Evolutionary conservation across 2,329 filamentous ascomycete species (phyloP), one percentile per base, ranked within the genome.

Genomic region (Westerdykella aurantiaca): DNA sequence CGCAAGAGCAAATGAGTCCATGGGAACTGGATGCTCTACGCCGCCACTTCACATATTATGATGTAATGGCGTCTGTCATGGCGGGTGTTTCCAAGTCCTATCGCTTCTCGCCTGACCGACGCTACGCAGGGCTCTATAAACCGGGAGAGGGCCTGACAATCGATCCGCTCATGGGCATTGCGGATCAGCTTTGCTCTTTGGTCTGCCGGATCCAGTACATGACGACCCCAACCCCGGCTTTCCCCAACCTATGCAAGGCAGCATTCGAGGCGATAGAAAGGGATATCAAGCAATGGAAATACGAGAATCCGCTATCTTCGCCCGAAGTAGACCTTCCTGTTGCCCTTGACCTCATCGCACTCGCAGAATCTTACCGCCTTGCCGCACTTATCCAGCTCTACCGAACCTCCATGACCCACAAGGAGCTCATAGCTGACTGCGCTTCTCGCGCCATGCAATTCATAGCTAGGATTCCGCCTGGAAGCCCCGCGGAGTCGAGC

Each of bases 31-130:
- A 65, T 31, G 63, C 60, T 14, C 47, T 67, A 6, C 60, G 60
- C 35, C 53, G 63, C 1, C 63, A 67, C 47, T 66, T 66, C 41
- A 67, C 63, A 6, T 67, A 67, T 40, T 61, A 67, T 43, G 61
- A 63, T 38, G 60, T 57, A 11, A 63, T 61, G 46, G 62, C 62
- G 10, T 64, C 63, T 1, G 50, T 67, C 6, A 66, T 67, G 62
- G 52, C 57, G 1, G 49, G 55, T 25, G 58, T 65, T 1, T 56
- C 58, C 12, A 50, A 51, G 18, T 39, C 48, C 3, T 25, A 53
- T 5, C 39, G 48, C 2, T 44, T 46, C 6, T 49, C 52, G 2
- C 29, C 50, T 13, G 57, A 63, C 13, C 50, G 49, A 11, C 52
- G 58, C 9, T 34, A 58, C 12, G 38, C 55, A 5, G 52, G 51